Base-by-base conservation (phyloP, 306 rosid genomes). In the Begonia loranthoides region DNA sequence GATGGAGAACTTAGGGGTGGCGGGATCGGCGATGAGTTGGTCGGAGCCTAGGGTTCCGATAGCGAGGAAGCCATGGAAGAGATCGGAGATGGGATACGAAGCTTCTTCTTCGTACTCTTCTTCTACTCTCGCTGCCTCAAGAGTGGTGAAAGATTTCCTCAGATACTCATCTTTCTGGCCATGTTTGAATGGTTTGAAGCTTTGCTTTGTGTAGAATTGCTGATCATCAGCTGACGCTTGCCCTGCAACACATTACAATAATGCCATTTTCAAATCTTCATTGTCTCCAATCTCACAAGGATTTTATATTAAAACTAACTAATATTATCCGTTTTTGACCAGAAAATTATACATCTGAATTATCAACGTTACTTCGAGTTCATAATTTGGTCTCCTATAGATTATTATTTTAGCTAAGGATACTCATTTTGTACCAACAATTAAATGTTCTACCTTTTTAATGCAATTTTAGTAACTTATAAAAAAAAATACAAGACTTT, bases 31-130 rank as follows among this genome's bases (percentile, higher is more conserved):
- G 9, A 49, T 45, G 13, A 66, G 44, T 52, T 82, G 89, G 13
- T 83, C 94, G 12, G 83, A 67, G 14, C 95, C 95, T 40, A 89
- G 79, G 14, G 97, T 89, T 51, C 97, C 97, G 9, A 89, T 85
- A 7, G 97, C 89, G 13, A 89, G 71, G 59, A 89, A 89, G 12
- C 97, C 97, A 44, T 86, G 95, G 68, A 84, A 89, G 73, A 79
- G 73, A 56, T 83, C 90, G 55, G 66, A 69, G 41, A 77, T 73
- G 6, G 75, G 66, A 28, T 63, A 63, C 4, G 72, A 45, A 45
- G 80, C 19, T 63, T 79, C 93, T 7, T 72, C 82, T 13, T 75
- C 84, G 28, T 70, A 60, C 19, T 75, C 75, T 52, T 77, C 77
- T 8, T 53, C 66, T 56, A 55, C 71, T 28, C 70, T 76, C 53